A percentile compares a stretch with the other conserved stretches of the same genome.
phyloP scores from a whole-genome alignment of 306 rosid genomes.

The Castanea mollissima region DNA sequence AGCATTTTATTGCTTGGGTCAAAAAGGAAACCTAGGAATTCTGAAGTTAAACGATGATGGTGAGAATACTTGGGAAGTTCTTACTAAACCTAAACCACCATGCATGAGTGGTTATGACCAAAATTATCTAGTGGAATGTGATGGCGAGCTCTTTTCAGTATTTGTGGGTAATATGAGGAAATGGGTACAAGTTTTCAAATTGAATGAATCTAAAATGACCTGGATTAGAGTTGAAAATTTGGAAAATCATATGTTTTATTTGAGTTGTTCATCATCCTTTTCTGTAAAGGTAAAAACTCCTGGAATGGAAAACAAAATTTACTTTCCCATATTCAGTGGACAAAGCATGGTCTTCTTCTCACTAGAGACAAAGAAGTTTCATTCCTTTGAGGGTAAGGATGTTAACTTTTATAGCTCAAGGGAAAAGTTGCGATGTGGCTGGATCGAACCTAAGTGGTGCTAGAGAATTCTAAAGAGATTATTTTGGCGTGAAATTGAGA shows the following conservation, averaged over 20 bases:
- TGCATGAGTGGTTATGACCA: neutral
- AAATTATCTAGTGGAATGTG: neutral
- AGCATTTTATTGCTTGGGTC: neutral
- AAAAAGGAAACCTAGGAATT: neutral
- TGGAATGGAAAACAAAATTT: neutral
- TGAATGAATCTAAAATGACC: too few relatives aligned
- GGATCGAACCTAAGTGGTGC: neutral
- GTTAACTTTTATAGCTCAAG: neutral
- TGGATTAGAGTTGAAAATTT: neutral
- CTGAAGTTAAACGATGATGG: neutral
- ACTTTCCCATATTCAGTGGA: neutral
- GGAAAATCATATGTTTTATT: neutral
- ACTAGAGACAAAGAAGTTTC: neutral
- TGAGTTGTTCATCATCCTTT: neutral
- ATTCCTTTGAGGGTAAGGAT: neutral
- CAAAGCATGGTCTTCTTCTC: neutral
- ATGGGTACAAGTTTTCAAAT: neutral
- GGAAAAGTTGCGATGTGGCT: neutral
- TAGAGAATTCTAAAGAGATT: neutral
- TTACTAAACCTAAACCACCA: neutral
- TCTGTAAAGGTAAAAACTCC: neutral
- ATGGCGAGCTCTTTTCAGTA: neutral
- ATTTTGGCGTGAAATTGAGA: neutral
- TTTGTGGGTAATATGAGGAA: neutral
- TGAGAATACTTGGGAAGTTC: neutral